Evolutionary conservation across 352 stramenopile species (phyloP).

Genomic region (Globisporangium okanoganense): DNA sequence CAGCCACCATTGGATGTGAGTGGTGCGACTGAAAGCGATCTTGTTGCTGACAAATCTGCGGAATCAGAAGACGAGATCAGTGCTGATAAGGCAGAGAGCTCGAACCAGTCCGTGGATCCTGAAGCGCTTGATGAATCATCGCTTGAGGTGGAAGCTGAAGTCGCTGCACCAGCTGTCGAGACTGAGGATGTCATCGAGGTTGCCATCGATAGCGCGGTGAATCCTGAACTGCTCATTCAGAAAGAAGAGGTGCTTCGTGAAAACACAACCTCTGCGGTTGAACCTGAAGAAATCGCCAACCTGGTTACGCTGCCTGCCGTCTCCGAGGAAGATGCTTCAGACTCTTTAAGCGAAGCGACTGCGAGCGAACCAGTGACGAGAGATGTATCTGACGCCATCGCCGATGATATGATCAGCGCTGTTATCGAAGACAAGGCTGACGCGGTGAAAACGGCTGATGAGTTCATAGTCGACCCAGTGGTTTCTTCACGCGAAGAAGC

Average conservation of each 20-base stretch:
- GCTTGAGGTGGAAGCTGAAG: not conserved
- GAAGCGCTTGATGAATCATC: not conserved
- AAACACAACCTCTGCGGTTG: not conserved
- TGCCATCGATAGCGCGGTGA: constrained; percentile 9
- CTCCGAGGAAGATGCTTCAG: not conserved
- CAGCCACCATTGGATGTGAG: not conserved
- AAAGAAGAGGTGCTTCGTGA: not conserved
- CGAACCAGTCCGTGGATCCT: not conserved
- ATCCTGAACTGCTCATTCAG: constrained; percentile 9
- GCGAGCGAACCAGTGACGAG: not conserved
- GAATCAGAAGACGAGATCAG: not conserved
- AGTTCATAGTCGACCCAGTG: not conserved
- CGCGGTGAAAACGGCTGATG: not conserved
- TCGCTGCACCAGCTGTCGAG: not conserved
- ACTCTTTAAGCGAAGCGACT: not conserved
- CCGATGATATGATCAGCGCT: not conserved
- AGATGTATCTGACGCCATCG: not conserved
- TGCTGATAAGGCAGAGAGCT: not conserved
- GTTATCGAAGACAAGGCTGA: not conserved
- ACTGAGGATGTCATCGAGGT: constrained; percentile 11
- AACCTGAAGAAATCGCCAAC: not conserved
- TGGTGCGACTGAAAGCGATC: not conserved
- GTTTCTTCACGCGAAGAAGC: not conserved
- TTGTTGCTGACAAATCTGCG: not conserved
- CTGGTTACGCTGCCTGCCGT: not conserved